Evolutionary conservation across 306 rosid genomes (phyloP), one percentile per base, ranked within the genome.

Genomic region (Trifolium subterraneum): DNA sequence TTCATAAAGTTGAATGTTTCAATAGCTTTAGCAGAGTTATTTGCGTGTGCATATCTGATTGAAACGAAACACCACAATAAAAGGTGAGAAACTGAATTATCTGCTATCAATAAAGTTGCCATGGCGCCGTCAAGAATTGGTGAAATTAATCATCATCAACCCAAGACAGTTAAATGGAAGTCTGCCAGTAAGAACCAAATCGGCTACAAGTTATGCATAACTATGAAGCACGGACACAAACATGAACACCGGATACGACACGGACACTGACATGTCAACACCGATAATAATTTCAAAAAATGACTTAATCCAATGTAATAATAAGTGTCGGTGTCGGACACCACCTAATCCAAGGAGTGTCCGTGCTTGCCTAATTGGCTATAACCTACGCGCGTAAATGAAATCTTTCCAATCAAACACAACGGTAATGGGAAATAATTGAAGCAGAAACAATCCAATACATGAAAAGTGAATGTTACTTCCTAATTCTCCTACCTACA

Each of bases 1-100:
- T 91, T 92, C 91, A 93, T 91, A 41, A 93, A 76, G 59, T 88
- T 81, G 87, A 93, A 91, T 55, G 96, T 87, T 82, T 84, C 86
- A 60, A 88, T 82, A 58, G 88, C 86, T 72, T 85, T 85, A 12
- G 78, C 71, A 22, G 91, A 68, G 80, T 93, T 84, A 79, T 88
- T 87, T 56, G 87, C 84, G 56, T 20, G 68, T 64, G 97, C 98
- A 83, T 89, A 91, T 82, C 97, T 93, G 86, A 85, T 77, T 52
- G 79, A 70, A 78, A 80, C 58, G 63, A 59, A 77, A 68, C 23
- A 2, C 16, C 77, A 61, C 23, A 10, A 19, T 33, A n/a, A 62
- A 47, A 76, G 13, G 27, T 27, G 50, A 55, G 73, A 27, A 47
- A 11, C 68, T 5, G 6, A 50, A 29, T 14, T 19, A 64, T 47